These are phyloP conservation scores for Fusarium nelsonii DNA, from an alignment of 2,329 filamentous ascomycete species.

Conservation along the genomic window DNA sequence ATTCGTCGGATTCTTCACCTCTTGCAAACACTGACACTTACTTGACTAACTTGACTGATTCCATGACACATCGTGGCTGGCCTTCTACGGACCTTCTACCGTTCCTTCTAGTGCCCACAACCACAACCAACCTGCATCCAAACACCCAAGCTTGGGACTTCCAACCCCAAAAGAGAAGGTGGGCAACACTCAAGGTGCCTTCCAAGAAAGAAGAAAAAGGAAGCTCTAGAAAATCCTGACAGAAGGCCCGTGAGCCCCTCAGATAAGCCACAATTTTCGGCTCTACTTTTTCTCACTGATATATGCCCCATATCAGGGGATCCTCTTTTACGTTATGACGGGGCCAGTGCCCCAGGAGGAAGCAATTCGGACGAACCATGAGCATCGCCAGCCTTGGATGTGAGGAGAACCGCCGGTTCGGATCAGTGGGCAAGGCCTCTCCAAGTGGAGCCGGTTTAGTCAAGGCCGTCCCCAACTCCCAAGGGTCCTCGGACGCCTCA, in stretches of 20 bases:
- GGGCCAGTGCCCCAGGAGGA: conserved; percentile 14
- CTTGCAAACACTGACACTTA: neutral
- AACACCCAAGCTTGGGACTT: neutral
- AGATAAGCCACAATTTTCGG: conserved; percentile 27
- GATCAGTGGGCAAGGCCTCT: conserved; percentile 31
- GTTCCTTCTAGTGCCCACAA: conserved; percentile 32
- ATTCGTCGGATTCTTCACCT: conserved; percentile 12
- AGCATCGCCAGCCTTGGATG: conserved; percentile 25
- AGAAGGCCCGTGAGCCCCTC: conserved; percentile 20
- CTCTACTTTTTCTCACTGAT: conserved; percentile 1
- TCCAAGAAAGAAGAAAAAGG: conserved; percentile 29
- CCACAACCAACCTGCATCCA: conserved; percentile 1
- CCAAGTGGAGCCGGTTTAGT: conserved; percentile 10
- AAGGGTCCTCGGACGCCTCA: conserved; percentile 11
- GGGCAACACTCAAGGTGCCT: conserved; percentile 24
- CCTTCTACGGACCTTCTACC: conserved; percentile 34
- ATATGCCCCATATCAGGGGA: conserved; percentile 26
- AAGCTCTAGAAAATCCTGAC: conserved; percentile 36
- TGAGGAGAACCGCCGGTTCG: conserved; percentile 40
- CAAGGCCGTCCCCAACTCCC: conserved; percentile 1
- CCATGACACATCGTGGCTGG: conserved; percentile 28
- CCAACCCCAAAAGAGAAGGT: conserved; percentile 38
- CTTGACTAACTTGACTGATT: conserved; percentile 16
- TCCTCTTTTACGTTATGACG: conserved; percentile 26
- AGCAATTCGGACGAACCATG: conserved; percentile 21